These are phyloP conservation scores for Zizania latifolia DNA, from an alignment of 176 grass and related monocot genomes.

Conservation along the genomic window DNA sequence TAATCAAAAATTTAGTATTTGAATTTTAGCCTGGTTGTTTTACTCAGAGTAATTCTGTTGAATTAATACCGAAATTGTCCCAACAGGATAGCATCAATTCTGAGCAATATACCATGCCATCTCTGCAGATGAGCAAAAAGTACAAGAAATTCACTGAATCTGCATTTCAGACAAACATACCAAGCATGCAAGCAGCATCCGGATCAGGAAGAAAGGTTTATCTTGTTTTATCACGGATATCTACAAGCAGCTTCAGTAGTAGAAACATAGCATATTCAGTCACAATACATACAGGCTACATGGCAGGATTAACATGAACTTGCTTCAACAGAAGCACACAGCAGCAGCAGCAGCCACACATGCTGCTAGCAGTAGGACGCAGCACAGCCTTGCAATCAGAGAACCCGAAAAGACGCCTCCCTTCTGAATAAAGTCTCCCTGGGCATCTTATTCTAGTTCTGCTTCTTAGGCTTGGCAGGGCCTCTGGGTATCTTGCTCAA, in stretches of 20 bases:
- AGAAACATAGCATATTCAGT: not conserved
- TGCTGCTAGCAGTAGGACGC: not conserved
- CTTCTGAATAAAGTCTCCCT: not conserved
- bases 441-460: slow-evolving; percentile 15
- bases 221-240: slow-evolving; percentile 13
- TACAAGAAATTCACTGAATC: too few species aligned
- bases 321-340: not conserved
- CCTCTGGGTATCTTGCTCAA: slow-evolving; percentile 77
- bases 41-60: too few species aligned
- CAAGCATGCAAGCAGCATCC: not conserved
- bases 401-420: not conserved
- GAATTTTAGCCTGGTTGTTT: too few species aligned
- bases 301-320: not conserved
- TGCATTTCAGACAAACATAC: not conserved
- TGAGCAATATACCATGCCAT: too few species aligned
- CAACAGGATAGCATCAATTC: too few species aligned
- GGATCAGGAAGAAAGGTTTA: not conserved
- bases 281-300: not conserved
- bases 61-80: too few species aligned
- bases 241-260: not conserved
- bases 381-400: not conserved
- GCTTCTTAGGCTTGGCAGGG: slow-evolving; percentile 49
- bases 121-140: too few species aligned
- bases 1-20: too few species aligned
- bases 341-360: not conserved